These are phyloP conservation scores for Fusarium armeniacum DNA, from an alignment of 2,329 filamentous ascomycete genomes.

Conservation along the genomic window DNA sequence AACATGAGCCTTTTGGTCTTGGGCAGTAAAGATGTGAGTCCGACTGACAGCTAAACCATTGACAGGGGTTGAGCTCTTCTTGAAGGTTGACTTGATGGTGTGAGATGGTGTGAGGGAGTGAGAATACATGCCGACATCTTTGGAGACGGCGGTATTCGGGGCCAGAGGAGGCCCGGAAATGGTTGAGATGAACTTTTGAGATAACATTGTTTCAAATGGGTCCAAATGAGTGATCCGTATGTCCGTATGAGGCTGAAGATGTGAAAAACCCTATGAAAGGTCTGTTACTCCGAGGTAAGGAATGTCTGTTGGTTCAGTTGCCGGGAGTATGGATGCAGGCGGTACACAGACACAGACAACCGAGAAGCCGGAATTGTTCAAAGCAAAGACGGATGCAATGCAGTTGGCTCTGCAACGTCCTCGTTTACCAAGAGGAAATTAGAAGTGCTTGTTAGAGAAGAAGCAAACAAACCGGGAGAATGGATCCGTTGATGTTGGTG, in stretches of 20 bases:
- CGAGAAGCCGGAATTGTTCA: conserved; percentile 16
- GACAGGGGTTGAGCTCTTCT: conserved; percentile 87
- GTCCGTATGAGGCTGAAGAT: conserved; percentile 5
- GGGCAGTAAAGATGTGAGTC: conserved; percentile 90
- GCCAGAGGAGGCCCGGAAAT: conserved; percentile 70
- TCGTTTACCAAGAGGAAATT: conserved; percentile 20
- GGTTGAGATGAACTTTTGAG: conserved; percentile 72
- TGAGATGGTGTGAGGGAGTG: conserved; percentile 85
- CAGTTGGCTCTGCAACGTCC: conserved; percentile 18
- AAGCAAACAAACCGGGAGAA: conserved; percentile 33
- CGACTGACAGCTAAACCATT: conserved; percentile 85
- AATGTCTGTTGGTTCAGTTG: conserved; percentile 32
- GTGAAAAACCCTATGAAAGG: conserved; percentile 5
- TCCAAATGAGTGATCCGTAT: background rate
- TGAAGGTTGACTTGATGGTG: conserved; percentile 83
- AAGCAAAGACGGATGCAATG: conserved; percentile 5
- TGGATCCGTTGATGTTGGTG: conserved; percentile 10
- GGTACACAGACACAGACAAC: conserved; percentile 2
- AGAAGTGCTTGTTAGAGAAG: conserved; percentile 19
- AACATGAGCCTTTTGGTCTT: conserved; percentile 90
- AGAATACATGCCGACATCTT: conserved; percentile 89
- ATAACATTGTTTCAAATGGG: conserved; percentile 63
- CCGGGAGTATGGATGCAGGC: conserved; percentile 8
- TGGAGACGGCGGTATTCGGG: conserved; percentile 73
- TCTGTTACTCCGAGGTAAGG: conserved; percentile 23